Evolutionary conservation across 371 early-diverging fungal species (phyloP).

Genomic region (Phascolomyces articulosus): DNA sequence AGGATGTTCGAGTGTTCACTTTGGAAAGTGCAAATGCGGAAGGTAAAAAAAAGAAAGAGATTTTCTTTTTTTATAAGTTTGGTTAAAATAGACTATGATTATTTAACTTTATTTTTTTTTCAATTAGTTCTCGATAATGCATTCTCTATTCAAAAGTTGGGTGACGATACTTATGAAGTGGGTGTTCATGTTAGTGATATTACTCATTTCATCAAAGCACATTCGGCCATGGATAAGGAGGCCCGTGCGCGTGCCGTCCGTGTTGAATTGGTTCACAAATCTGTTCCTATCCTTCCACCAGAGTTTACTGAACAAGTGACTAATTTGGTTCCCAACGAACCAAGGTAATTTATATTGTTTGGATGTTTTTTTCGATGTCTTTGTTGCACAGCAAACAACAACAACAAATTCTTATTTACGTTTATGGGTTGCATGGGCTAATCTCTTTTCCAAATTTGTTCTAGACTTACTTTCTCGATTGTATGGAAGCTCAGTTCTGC

Average conservation of each 20-base stretch:
- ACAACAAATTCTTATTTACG: not conserved
- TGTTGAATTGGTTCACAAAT: slow-evolving; percentile 91
- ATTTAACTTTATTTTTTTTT: not conserved
- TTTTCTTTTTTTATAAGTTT: not conserved
- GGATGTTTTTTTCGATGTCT: not conserved
- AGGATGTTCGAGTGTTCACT: slow-evolving; percentile 71
- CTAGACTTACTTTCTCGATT: slow-evolving; percentile 85
- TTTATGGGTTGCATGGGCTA: too few relatives aligned
- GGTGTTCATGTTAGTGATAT: slow-evolving; percentile 99
- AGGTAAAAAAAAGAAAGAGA: slow-evolving; percentile 9
- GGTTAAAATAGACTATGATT: too few relatives aligned
- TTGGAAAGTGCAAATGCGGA: slow-evolving; percentile 88
- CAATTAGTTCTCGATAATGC: slow-evolving; percentile 87
- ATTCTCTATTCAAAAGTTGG: slow-evolving; percentile 70
- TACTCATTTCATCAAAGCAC: slow-evolving; percentile 90
- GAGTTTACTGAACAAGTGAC: slow-evolving; percentile 80
- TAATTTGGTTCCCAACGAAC: slow-evolving; percentile 33
- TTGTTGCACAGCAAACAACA: not conserved
- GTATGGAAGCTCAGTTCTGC: slow-evolving; percentile 83
- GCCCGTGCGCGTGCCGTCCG: slow-evolving; percentile 92
- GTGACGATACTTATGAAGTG: slow-evolving; percentile 80
- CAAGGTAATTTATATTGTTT: slow-evolving; percentile 27
- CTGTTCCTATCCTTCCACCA: slow-evolving; percentile 97
- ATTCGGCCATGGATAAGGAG: slow-evolving; percentile 89
- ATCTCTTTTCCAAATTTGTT: not conserved